Base-by-base conservation (phyloP, 495 filamentous ascomycete species). In the Penicillium manginii region DNA sequence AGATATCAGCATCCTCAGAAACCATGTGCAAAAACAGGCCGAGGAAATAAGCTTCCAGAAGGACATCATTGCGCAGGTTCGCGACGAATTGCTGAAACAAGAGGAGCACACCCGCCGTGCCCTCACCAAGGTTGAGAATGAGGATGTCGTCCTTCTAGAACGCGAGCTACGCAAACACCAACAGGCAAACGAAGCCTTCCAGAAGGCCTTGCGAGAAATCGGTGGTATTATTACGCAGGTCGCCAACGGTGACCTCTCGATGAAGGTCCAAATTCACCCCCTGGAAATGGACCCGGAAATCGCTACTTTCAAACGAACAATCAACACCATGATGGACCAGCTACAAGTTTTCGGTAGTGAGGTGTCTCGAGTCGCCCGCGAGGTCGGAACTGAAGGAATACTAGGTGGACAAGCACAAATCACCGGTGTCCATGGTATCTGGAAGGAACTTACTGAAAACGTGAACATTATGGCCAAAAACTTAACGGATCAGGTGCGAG, bases 221-320 rank as follows among this genome's bases (percentile, higher is more conserved):
- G 94, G 94, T 53, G 93, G 90, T 61, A 98, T 99, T 61, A 91
- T 97, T 66, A 96, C 92, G 5, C 91, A 91, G 57, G 94, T 97
- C 43, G 94, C 94, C 51, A 91, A 92, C 60, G 94, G 94, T 76
- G 94, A 99, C 69, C 81, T 99, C 52, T 96, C 91, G 71, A 97
- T 96, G 83, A 98, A 98, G 76, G 96, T 98, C 52, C 86, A 93
- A 47, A 94, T 99, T 64, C 93, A 98, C 70, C 90, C 90, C 8
- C 85, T 92, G 64, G 94, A 99, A 75, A 94, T 97, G 90, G 94
- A 99, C 81, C 93, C 94, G 1, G 96, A 99, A 81, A 99, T 99
- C 66, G 91, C 91, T n/a, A 93, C 89, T 4, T 99, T 99, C 83
- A 99, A 99, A 79, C 87, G 91, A 55, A 97, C 93, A 15, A 88